Conservation (phyloP, 2,329 filamentous ascomycete species). For the Fusarium metavorans region DNA sequence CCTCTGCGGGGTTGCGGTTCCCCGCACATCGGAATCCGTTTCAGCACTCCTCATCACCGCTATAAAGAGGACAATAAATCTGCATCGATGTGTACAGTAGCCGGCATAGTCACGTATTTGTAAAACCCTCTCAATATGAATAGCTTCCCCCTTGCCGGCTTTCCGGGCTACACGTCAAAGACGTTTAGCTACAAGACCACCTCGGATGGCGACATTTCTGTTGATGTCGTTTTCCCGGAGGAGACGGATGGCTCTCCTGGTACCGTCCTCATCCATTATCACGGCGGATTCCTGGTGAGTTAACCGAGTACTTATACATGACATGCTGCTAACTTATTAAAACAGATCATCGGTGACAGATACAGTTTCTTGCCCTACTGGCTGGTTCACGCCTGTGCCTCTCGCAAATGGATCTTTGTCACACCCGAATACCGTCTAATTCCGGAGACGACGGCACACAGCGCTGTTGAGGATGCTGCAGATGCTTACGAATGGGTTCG, state of each 20-base stretch:
- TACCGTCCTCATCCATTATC: constrained; percentile 37
- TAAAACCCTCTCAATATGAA: neutral
- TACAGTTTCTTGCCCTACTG: constrained; percentile 37
- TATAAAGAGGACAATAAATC: neutral
- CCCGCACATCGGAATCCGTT: neutral
- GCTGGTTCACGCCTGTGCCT: constrained; percentile 29
- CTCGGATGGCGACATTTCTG: constrained; percentile 19
- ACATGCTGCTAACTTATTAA: neutral
- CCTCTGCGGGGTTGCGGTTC: neutral
- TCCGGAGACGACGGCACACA: constrained; percentile 36
- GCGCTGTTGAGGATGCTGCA: constrained; percentile 24
- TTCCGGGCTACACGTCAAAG: constrained; percentile 30
- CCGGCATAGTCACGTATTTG: neutral
- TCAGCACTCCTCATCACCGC: neutral
- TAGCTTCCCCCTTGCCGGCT: neutral
- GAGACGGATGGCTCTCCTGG: constrained; percentile 2
- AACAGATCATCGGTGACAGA: constrained; percentile 37
- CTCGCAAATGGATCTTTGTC: constrained; percentile 41
- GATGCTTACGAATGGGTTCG: constrained; percentile 40
- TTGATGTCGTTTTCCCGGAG: constrained; percentile 34
- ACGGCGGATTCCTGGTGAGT: constrained; percentile 36
- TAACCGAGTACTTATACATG: too few relatives aligned
- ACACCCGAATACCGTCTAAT: constrained; percentile 40
- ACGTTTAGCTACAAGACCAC: constrained; percentile 30
- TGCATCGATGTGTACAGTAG: neutral